These are phyloP conservation scores for Pholiota conissans DNA, from an alignment of 768 basidiomycete genomes.

Conservation along the genomic window DNA sequence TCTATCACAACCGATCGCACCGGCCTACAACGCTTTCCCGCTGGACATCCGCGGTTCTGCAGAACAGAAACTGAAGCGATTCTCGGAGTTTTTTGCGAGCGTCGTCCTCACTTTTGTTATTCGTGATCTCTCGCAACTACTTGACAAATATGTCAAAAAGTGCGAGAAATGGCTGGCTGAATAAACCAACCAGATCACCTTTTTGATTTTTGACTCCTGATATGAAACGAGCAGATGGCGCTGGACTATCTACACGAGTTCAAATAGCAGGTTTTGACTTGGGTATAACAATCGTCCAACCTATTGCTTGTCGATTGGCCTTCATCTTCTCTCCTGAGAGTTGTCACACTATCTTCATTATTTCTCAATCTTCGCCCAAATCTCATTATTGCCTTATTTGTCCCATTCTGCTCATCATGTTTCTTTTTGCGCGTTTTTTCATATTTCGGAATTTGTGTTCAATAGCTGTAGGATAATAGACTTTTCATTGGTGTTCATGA, in stretches of 20 bases:
- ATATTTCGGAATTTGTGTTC: constrained; percentile 25
- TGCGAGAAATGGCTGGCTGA: constrained; percentile 92
- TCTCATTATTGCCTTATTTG: constrained; percentile 31
- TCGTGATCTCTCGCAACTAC: constrained; percentile 77
- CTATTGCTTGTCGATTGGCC: not conserved
- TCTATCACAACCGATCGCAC: constrained; percentile 61
- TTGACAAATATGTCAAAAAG: constrained; percentile 94
- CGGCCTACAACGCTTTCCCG: constrained; percentile 73
- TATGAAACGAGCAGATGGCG: constrained; percentile 3
- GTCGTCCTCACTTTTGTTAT: constrained; percentile 90
- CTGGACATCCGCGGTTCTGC: constrained; percentile 59
- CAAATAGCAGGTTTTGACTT: not conserved
- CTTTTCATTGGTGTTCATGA: constrained; percentile 9
- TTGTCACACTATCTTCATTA: constrained; percentile 17
- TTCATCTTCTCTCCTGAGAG: constrained; percentile 11
- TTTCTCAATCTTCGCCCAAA: constrained; percentile 24
- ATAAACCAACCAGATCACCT: constrained; percentile 35
- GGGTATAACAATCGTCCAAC: not conserved
- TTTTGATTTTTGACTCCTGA: constrained; percentile 12
- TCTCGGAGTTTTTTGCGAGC: constrained; percentile 90
- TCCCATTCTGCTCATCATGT: constrained; percentile 23
- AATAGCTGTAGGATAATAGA: constrained; percentile 30
- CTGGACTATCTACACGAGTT: constrained; percentile 1
- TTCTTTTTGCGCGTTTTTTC: constrained; percentile 22
- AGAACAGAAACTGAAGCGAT: constrained; percentile 75